Evolutionary conservation across 768 basidiomycete genomes (phyloP), one percentile per base, ranked within the genome.

Genomic region (Suillus tomentosus): DNA sequence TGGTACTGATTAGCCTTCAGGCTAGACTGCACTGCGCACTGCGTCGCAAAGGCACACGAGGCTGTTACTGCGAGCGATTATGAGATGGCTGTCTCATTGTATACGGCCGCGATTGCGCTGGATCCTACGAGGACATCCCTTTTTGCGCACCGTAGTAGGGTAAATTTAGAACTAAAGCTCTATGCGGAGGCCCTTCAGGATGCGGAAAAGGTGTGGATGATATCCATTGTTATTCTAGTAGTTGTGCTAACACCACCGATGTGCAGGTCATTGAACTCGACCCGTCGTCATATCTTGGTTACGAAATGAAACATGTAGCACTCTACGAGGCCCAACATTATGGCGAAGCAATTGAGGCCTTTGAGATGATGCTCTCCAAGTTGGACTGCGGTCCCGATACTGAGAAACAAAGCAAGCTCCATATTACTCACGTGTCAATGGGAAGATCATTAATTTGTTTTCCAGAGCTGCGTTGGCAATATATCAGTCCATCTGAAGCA

Each of bases 251-350:
- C 27, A 10, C 15, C 5, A 15, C 37, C 14, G 31, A 53, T 53
- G 27, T 39, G 10, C 37, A 57, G 56, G 37, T 57, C 37, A 39
- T 57, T 22, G 22, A 57, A 57, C 37, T 57, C 37, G 10, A 57
- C 22, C 22, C 56, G 24, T 57, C 22, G 14, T 56, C 56, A 5
- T 57, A 40, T 11, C 14, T 57, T 9, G 56, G 37, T 34, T 39
- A 57, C 15, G 56, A 57, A 57, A 7, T 57, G 37, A 57, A 39
- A 13, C 37, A 40, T 27, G 9, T 39, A 24, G 56, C 37, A 22
- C 37, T 57, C 10, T 9, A 39, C 15, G 10, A 24, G 22, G 37
- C 22, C 10, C 37, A 24, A 40, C 22, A 37, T 10, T 40, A 57
- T 40, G 39, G 24, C 17, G 56, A 57, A 39, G 56, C 56, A 27